Evolutionary conservation across 371 early-diverging fungal species (phyloP).

Genomic region (Mucor sp.): DNA sequence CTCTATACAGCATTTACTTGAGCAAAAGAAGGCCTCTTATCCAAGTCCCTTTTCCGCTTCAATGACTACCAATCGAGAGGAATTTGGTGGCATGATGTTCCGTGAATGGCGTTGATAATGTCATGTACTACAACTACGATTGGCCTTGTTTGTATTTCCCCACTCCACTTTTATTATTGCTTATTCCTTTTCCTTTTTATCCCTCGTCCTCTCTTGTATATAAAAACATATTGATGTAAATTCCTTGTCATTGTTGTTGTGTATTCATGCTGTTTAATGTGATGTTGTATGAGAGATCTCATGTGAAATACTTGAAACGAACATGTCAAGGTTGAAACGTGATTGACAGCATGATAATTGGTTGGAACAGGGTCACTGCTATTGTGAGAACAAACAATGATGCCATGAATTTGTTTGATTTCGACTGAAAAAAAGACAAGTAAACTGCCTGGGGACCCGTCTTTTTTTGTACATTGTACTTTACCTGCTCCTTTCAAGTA

Average conservation of each 20-base stretch:
- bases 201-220: not conserved
- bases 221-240: not conserved
- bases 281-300: not conserved
- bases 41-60: slow-evolving; percentile 1
- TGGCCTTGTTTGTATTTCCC: not conserved
- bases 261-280: not conserved
- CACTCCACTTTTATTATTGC: not conserved
- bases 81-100: not conserved
- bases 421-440: too few species aligned
- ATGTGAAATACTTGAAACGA: not conserved
- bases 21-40: not conserved
- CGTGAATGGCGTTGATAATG: slow-evolving; percentile 2
- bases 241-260: not conserved
- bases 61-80: slow-evolving; percentile 1
- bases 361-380: not conserved
- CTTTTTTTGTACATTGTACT: not conserved
- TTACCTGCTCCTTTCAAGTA: too few species aligned
- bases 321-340: not conserved
- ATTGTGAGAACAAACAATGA: not conserved
- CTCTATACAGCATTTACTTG: not conserved
- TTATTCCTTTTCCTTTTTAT: not conserved
- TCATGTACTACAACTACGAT: not conserved
- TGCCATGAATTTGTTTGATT: not conserved
- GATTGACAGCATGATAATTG: not conserved
- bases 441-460: not conserved